Evolutionary conservation across 345 rosid genomes (phyloP).

Genomic region (Ricinus communis): DNA sequence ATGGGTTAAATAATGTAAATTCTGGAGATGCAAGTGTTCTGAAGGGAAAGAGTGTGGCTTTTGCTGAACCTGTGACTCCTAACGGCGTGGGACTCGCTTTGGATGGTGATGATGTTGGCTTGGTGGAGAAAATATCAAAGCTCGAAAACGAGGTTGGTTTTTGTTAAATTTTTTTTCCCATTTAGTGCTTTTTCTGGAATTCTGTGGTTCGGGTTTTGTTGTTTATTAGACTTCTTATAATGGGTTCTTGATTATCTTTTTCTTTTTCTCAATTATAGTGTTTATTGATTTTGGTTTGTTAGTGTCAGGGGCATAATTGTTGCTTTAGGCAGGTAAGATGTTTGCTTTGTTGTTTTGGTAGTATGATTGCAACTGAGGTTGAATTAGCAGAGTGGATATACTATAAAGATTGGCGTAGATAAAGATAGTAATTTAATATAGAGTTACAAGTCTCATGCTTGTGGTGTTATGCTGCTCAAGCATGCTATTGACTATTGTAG

Average conservation of each 20-base stretch:
- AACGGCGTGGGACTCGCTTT: constrained; percentile 33
- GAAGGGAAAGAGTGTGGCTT: constrained; percentile 50
- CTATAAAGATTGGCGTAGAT: neutral
- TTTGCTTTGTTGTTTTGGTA: neutral
- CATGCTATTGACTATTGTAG: neutral
- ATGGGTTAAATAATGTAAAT: constrained; percentile 6
- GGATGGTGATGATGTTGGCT: constrained; percentile 30
- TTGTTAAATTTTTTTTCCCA: neutral
- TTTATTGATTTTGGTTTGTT: neutral
- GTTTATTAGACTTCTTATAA: neutral
- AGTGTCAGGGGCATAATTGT: neutral
- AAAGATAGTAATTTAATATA: neutral
- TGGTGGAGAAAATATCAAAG: constrained; percentile 49
- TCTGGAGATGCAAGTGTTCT: constrained; percentile 30
- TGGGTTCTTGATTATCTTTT: neutral
- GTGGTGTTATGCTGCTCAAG: neutral
- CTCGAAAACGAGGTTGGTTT: constrained; percentile 79
- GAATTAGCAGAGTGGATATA: neutral
- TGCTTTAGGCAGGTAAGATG: neutral
- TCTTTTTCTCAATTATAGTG: neutral
- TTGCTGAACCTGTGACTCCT: constrained; percentile 50
- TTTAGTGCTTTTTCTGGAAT: neutral
- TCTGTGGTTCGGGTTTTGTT: neutral
- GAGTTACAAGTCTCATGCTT: neutral
- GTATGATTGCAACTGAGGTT: neutral